phyloP scores from a whole-genome alignment of 2,329 filamentous ascomycete genomes.

The Penicillium sp. region DNA sequence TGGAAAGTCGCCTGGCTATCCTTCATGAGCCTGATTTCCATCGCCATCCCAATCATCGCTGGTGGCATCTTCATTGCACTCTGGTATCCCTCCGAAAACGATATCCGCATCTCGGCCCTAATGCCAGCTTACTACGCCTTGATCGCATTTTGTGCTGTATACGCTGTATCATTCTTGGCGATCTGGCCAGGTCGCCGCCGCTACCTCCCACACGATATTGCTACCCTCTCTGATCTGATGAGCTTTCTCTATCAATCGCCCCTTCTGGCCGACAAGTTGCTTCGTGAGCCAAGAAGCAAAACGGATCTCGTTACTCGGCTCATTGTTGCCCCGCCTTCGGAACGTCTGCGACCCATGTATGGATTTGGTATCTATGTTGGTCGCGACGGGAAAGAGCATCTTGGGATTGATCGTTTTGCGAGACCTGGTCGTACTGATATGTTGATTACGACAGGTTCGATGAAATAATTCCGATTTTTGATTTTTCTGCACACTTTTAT shows the following conservation, averaged over 20 bases:
- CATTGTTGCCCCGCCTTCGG: slow-evolving; percentile 51
- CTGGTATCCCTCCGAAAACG: slow-evolving; percentile 50
- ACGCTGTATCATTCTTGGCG: slow-evolving; percentile 61
- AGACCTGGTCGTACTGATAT: slow-evolving; percentile 45
- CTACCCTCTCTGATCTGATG: slow-evolving; percentile 72
- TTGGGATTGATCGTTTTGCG: slow-evolving; percentile 59
- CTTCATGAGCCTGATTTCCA: slow-evolving; percentile 53
- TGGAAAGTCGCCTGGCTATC: slow-evolving; percentile 59
- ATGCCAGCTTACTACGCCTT: slow-evolving; percentile 70
- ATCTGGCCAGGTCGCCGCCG: slow-evolving; percentile 61
- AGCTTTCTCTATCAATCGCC: slow-evolving; percentile 74
- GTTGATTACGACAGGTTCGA: slow-evolving; percentile 39
- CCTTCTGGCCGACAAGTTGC: slow-evolving; percentile 69
- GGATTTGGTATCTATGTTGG: slow-evolving; percentile 60
- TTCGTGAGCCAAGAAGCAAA: slow-evolving; percentile 67
- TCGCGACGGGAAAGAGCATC: slow-evolving; percentile 58
- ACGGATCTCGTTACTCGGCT: slow-evolving; percentile 68
- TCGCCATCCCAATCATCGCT: slow-evolving; percentile 57
- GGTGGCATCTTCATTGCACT: slow-evolving; percentile 64
- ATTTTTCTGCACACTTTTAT: background rate
- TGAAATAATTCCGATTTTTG: slow-evolving; percentile 19
- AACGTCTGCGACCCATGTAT: slow-evolving; percentile 46
- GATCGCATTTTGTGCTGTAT: slow-evolving; percentile 70
- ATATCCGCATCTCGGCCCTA: slow-evolving; percentile 66
- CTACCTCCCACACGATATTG: slow-evolving; percentile 71